These are phyloP conservation scores for Hysterangium stoloniferum DNA, from an alignment of 768 basidiomycete genomes.

Conservation along the genomic window DNA sequence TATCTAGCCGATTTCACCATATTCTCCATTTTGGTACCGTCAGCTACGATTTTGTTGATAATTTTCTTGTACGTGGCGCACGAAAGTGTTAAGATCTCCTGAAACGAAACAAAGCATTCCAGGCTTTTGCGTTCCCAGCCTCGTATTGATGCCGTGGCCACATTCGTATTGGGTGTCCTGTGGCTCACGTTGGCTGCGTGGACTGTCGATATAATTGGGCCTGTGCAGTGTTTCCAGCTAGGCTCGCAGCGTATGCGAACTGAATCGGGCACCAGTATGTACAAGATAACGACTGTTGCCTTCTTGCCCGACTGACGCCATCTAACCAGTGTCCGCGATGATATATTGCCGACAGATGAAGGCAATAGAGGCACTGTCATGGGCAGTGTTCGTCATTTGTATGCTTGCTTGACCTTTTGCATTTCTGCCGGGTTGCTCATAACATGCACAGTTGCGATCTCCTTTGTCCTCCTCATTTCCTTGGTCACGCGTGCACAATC, in stretches of 20 bases:
- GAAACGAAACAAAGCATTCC: slow-evolving; percentile 12
- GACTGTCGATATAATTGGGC: slow-evolving; percentile 69
- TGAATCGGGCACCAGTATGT: slow-evolving; percentile 44
- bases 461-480: slow-evolving; percentile 46
- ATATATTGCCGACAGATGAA: slow-evolving; percentile 75
- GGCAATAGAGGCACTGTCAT: slow-evolving; percentile 70
- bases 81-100: not conserved
- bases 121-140: slow-evolving; percentile 71
- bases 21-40: slow-evolving; percentile 58
- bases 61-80: slow-evolving; percentile 42
- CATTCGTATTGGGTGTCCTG: slow-evolving; percentile 49
- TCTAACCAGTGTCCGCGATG: slow-evolving; percentile 40
- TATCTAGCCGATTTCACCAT: slow-evolving; percentile 49
- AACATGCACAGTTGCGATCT: slow-evolving; percentile 31
- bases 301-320: not conserved
- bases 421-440: not conserved
- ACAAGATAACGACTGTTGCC: not conserved
- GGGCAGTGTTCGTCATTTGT: slow-evolving; percentile 58
- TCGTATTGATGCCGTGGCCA: slow-evolving; percentile 44
- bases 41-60: slow-evolving; percentile 56
- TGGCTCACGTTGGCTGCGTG: slow-evolving; percentile 79
- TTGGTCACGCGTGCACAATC: slow-evolving; percentile 49
- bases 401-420: slow-evolving; percentile 17
- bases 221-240: slow-evolving; percentile 49
- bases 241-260: slow-evolving; percentile 38